Percentiles rank a stretch among this genome's conserved stretches.
Conservation (phyloP, 495 filamentous ascomycete species). For the Penicillium mononematosum region DNA sequence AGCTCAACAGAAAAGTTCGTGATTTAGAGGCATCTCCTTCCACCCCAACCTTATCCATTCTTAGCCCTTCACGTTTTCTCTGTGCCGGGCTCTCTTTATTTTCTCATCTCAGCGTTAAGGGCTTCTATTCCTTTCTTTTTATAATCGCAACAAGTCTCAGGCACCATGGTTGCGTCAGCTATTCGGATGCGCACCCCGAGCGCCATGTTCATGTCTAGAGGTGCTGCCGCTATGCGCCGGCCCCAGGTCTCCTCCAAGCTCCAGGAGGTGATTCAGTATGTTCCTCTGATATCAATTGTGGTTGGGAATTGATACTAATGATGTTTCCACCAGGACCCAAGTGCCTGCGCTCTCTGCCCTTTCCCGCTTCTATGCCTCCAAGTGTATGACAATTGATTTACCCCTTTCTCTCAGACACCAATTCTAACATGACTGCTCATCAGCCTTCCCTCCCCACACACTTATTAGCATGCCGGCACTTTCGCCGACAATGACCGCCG, state of each 20-base stretch:
- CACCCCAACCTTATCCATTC: conserved; percentile 33
- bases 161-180: conserved; percentile 48
- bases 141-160: conserved; percentile 31
- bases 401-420: conserved; percentile 8
- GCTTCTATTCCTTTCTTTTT: conserved; percentile 27
- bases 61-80: conserved; percentile 30
- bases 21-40: conserved; percentile 28
- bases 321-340: conserved; percentile 35
- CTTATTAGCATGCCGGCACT: conserved; percentile 97
- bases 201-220: conserved; percentile 46
- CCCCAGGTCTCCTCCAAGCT: conserved; percentile 46
- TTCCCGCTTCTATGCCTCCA: conserved; percentile 73
- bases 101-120: conserved; percentile 29
- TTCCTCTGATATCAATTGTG: conserved; percentile 5
- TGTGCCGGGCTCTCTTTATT: conserved; percentile 19
- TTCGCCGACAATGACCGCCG: conserved; percentile 95
- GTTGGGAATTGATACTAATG: conserved; percentile 23
- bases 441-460: conserved; percentile 88
- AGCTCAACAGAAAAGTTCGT: conserved; percentile 52
- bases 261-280: conserved; percentile 46
- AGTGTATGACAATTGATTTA: conserved; percentile 54
- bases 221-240: conserved; percentile 43
- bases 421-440: conserved; percentile 26
- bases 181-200: conserved; percentile 50
- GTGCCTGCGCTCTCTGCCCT: conserved; percentile 59